phyloP scores from a whole-genome alignment of 2,329 filamentous ascomycete species.

The Trichoderma harzianum region DNA sequence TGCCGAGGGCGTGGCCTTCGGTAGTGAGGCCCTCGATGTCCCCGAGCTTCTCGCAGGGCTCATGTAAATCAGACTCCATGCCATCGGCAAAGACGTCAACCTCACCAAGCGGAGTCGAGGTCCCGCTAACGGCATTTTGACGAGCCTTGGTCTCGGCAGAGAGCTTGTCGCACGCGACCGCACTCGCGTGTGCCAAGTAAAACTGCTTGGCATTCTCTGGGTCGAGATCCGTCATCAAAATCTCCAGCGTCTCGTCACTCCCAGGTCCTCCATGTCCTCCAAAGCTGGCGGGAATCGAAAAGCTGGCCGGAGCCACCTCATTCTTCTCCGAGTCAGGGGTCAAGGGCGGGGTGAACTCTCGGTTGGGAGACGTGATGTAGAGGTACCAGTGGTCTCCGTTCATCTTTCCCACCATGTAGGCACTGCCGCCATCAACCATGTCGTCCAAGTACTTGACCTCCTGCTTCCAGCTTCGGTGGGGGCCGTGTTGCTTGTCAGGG shows the following conservation, averaged over 20 bases:
- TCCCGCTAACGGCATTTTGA: conserved; percentile 57
- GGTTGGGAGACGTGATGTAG: conserved; percentile 87
- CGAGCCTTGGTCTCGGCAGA: conserved; percentile 64
- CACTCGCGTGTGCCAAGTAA: conserved; percentile 71
- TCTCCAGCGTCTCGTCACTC: conserved; percentile 73
- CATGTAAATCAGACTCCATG: conserved; percentile 51
- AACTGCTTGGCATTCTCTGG: conserved; percentile 68
- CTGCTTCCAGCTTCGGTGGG: conserved; percentile 95
- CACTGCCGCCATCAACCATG: conserved; percentile 87
- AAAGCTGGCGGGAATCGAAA: conserved; percentile 53
- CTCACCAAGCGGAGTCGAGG: conserved; percentile 54
- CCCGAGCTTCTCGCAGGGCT: conserved; percentile 44
- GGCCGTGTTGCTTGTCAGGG: conserved; percentile 88
- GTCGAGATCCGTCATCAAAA: conserved; percentile 70
- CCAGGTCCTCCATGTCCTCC: conserved; percentile 40
- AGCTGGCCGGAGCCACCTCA: conserved; percentile 34
- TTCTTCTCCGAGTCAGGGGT: conserved; percentile 60
- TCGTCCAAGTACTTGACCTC: conserved; percentile 91
- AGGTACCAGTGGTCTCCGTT: conserved; percentile 99
- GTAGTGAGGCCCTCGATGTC: conserved; percentile 75
- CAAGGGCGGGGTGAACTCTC: conserved; percentile 73
- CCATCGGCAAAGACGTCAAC: conserved; percentile 81
- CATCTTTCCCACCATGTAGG: conserved; percentile 99
- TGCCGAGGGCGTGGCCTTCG: conserved; percentile 90
- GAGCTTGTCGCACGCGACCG: conserved; percentile 79